Evolutionary conservation across 495 filamentous ascomycete species (phyloP).

Genomic region (Neurospora sp.): DNA sequence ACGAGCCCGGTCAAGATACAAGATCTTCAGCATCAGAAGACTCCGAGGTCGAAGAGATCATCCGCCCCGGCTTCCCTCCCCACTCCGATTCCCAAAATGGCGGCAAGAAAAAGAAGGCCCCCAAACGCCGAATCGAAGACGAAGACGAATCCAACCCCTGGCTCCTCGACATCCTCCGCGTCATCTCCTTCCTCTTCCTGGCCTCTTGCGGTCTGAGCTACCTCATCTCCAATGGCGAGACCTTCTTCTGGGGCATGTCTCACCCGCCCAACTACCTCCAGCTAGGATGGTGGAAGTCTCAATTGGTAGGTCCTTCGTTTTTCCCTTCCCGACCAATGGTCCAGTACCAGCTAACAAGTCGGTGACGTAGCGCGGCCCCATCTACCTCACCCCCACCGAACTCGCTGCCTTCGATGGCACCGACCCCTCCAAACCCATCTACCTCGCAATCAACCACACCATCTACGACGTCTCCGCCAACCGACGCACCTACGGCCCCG

Average conservation of each 20-base stretch:
- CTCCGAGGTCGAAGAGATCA: neutral
- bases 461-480: constrained; percentile 88
- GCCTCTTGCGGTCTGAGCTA: constrained; percentile 66
- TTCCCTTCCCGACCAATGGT: neutral
- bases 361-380: constrained; percentile 23
- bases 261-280: constrained; percentile 62
- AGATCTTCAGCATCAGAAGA: neutral
- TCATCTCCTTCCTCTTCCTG: constrained; percentile 58
- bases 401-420: constrained; percentile 70
- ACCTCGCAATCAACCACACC: constrained; percentile 83
- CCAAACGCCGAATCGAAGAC: constrained; percentile 19
- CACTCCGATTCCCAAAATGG: neutral
- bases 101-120: constrained; percentile 9
- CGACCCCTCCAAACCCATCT: constrained; percentile 66
- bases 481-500: constrained; percentile 72
- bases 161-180: constrained; percentile 63
- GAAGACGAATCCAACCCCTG: constrained; percentile 30
- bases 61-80: neutral
- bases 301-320: constrained; percentile 40
- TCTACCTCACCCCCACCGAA: constrained; percentile 60
- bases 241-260: constrained; percentile 40
- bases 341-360: constrained; percentile 1
- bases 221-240: constrained; percentile 62
- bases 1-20: neutral
- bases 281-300: constrained; percentile 48